Base-by-base conservation (phyloP, 345 rosid genomes). In the Citrus hindsii region DNA sequence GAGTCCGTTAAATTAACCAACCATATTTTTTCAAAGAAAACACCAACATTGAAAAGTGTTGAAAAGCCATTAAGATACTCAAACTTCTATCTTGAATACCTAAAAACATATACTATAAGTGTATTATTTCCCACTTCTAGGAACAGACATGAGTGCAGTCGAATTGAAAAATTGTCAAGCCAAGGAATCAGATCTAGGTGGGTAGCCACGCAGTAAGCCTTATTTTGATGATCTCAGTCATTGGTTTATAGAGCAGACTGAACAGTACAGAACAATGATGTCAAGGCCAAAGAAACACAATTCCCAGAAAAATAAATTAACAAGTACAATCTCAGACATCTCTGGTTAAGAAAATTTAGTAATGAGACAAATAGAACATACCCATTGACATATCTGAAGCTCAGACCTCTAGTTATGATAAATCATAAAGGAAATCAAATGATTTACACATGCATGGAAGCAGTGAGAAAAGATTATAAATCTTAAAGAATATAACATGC, bases 401-500 rank as follows among this genome's bases (percentile, higher is more conserved):
- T 62, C 30, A 71, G 35, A 76, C 46, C 42, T 69, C 56, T 48
- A 59, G 40, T 21, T 75, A 32, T 27, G 12, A 75, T 38, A 33
- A 2, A 60, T 3, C 25, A 21, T 33, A 19, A 67, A 71, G 35
- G 56, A 7, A 3, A 77, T 22, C 9, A 35, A 55, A 69, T 27
- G 21, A 72, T 64, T 27, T 14, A 76, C 13, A 40, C 24, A 56
- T 58, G 9, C 69, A 81, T 76, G 67, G 12, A 71, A 64, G 27
- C 37, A 30, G 51, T 10, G 4, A 48, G 30, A 48, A 28, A 48
- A 75, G 38, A 64, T 75, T 37, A 7, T 3, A 63, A 9, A 58
- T 28, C 61, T 28, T 12, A 21, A 21, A 53, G 30, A 58, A 63
- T 64, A 28, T 64, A 28, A 19, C 16, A 30, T 12, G 22, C 42